Evolutionary conservation across 257 asterid genomes (phyloP).

Genomic region (Thymus quinquecostatus): DNA sequence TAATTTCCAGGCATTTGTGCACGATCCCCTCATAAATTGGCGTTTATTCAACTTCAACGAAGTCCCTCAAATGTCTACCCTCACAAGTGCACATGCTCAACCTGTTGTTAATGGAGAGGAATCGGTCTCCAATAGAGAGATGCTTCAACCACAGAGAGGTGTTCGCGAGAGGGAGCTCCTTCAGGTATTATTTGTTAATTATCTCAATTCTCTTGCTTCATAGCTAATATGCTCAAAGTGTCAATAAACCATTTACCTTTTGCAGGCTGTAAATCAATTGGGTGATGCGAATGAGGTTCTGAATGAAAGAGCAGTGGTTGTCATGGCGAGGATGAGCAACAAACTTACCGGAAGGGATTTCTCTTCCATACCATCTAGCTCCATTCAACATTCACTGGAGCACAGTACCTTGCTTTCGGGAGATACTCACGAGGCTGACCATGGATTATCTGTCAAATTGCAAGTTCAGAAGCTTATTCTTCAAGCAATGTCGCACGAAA

Average conservation of each 20-base stretch:
- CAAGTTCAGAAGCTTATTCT: constrained; percentile 97
- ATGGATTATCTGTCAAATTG: constrained; percentile 84
- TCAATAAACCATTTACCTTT: constrained; percentile 22
- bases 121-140: constrained; percentile 58
- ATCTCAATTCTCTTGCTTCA: background rate
- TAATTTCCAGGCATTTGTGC: constrained; percentile 89
- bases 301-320: constrained; percentile 93
- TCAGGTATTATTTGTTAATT: constrained; percentile 52
- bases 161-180: constrained; percentile 94
- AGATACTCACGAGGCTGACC: constrained; percentile 86
- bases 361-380: constrained; percentile 63
- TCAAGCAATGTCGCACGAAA: constrained; percentile 91
- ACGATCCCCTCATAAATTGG: constrained; percentile 98
- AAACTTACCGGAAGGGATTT: constrained; percentile 98
- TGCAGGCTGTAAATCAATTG: constrained; percentile 88
- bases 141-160: constrained; percentile 84
- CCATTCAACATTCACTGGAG: constrained; percentile 67
- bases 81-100: constrained; percentile 60
- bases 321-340: constrained; percentile 98
- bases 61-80: constrained; percentile 88
- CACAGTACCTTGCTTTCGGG: constrained; percentile 65
- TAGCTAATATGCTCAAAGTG: constrained; percentile 13
- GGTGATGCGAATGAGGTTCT: constrained; percentile 99
- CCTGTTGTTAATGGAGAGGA: constrained; percentile 72
- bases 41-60: constrained; percentile 98